Evolutionary conservation across 2,329 filamentous ascomycete genomes (phyloP).

Genomic region (Didymella pomorum): DNA sequence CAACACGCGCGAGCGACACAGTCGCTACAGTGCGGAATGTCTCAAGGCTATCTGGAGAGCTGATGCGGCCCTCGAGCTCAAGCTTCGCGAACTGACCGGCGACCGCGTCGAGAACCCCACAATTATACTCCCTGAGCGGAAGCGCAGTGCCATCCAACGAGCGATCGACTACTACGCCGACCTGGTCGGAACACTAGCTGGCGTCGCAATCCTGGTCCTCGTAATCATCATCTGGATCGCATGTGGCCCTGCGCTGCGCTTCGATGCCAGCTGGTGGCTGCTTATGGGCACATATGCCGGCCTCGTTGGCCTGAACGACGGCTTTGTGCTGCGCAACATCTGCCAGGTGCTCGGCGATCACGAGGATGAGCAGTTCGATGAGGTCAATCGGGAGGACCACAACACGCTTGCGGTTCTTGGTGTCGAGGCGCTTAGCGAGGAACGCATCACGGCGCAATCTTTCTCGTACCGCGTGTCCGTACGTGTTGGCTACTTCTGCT

Average conservation of each 20-base stretch:
- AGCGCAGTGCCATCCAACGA: conserved; percentile 4
- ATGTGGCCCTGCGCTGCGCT: conserved; percentile 8
- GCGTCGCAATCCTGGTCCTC: conserved; percentile 9
- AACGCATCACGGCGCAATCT: neutral
- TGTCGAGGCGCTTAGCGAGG: neutral
- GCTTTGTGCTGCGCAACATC: conserved; percentile 15
- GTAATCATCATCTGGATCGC: conserved; percentile 7
- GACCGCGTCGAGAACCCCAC: conserved; percentile 4
- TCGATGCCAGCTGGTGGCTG: conserved; percentile 13
- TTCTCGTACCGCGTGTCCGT: conserved; percentile 9
- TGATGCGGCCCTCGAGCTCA: conserved; percentile 12
- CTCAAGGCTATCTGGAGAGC: conserved; percentile 11
- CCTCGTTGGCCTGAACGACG: conserved; percentile 11
- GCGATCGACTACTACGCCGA: conserved; percentile 16
- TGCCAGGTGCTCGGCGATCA: conserved; percentile 8
- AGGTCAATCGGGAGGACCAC: conserved; percentile 3
- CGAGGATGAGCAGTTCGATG: conserved; percentile 10
- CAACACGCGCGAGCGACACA: conserved; percentile 13
- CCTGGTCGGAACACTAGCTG: conserved; percentile 14
- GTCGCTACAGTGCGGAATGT: conserved; percentile 1
- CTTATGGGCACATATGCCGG: conserved; percentile 16
- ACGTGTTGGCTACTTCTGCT: conserved; percentile 10
- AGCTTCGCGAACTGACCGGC: conserved; percentile 2
- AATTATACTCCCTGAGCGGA: neutral
- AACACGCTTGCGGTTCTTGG: neutral